Percentiles rank a stretch among this genome's conserved stretches.
Evolutionary conservation across 345 rosid genomes (phyloP).

Genomic region (Populus nigra): DNA sequence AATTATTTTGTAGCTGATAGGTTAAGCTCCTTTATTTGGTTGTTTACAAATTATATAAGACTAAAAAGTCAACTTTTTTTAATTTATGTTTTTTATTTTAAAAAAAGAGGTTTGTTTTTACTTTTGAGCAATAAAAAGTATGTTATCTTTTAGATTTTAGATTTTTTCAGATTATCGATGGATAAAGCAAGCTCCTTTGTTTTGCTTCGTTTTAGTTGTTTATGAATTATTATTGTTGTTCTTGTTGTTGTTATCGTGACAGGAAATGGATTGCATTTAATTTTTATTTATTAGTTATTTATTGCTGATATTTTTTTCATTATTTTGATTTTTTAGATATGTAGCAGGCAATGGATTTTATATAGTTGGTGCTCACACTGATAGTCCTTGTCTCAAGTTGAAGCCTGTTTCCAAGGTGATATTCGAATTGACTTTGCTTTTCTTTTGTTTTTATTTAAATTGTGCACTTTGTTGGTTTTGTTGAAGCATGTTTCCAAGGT

Average conservation of each 20-base stretch:
- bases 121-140: too few relatives aligned
- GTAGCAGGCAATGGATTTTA: conserved; percentile 92
- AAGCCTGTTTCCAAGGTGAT: conserved; percentile 91
- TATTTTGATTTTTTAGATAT: conserved; percentile 42
- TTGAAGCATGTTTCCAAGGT: too few relatives aligned
- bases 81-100: too few relatives aligned
- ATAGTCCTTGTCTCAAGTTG: conserved; percentile 90
- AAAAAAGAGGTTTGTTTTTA: too few relatives aligned
- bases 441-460: background rate
- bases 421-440: background rate
- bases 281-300: background rate
- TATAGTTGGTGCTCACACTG: conserved; percentile 88
- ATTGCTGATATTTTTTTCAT: conserved; percentile 4
- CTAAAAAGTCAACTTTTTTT: too few relatives aligned
- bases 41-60: background rate
- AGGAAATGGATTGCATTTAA: background rate
- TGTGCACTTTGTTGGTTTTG: too few relatives aligned
- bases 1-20: background rate
- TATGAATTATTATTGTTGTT: background rate
- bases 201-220: background rate
- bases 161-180: too few relatives aligned
- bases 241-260: too few relatives aligned
- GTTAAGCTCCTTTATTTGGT: background rate
- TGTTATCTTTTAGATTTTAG: too few relatives aligned
- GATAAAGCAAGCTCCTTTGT: background rate